phyloP scores from a whole-genome alignment of 202 grass and related monocot genomes.

The Hordeum pubiflorum region DNA sequence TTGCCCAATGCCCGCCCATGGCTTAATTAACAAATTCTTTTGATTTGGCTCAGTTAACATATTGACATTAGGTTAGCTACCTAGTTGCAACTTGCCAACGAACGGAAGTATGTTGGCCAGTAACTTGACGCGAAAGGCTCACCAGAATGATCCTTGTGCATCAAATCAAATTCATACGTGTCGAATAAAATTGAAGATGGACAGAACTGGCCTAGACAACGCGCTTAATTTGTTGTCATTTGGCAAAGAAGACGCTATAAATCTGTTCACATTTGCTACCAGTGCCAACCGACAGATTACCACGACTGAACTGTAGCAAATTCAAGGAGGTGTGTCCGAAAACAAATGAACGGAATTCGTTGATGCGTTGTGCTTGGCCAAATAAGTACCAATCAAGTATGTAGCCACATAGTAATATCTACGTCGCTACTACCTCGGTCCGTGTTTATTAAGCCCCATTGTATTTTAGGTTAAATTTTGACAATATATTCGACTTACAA shows the following conservation, averaged over 20 bases:
- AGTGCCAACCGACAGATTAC: neutral
- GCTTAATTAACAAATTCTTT: too few relatives aligned
- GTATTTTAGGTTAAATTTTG: neutral
- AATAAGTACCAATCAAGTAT: neutral
- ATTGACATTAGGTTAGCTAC: neutral
- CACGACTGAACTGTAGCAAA: neutral
- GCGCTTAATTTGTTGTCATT: neutral
- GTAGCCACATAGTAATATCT: neutral
- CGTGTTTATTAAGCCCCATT: too few relatives aligned
- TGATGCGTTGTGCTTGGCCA: neutral
- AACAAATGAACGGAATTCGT: neutral
- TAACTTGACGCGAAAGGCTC: slow-evolving; percentile 8
- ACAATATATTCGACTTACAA: neutral
- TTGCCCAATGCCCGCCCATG: neutral
- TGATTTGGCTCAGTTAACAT: neutral
- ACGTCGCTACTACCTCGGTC: neutral
- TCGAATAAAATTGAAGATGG: neutral
- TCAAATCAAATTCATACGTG: neutral
- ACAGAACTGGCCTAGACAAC: neutral
- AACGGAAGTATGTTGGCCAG: neutral
- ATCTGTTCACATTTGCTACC: neutral
- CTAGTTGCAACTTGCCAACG: slow-evolving; percentile 12
- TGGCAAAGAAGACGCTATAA: neutral
- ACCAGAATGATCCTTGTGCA: slow-evolving; percentile 2
- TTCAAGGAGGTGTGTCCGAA: neutral